Base-by-base conservation (phyloP, 208 protist genomes). In the Leishmania lainsoni region DNA sequence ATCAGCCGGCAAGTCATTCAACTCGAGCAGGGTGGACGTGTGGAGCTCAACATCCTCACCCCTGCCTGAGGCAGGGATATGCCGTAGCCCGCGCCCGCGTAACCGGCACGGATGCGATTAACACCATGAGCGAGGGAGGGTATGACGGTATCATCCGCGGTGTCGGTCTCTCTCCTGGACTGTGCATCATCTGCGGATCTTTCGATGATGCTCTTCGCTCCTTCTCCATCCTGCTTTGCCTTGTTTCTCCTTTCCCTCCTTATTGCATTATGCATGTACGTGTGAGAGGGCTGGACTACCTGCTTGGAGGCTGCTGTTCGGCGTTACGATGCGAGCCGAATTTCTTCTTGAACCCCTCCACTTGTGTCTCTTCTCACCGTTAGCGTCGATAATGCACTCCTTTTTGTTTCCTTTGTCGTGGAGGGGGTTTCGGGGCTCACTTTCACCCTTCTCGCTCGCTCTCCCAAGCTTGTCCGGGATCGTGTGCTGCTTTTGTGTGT, bases 21-120 rank as follows among this genome's bases (percentile, higher is more conserved):
- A 52, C 66, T 90, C 6, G 86, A 90, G 26, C 63, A 52, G 20
- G 69, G 76, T 17, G 16, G n/a, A 8, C 61, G 29, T 20, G 42
- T 90, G 1, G 81, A 87, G 65, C 71, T 90, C 39, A 87, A 90
- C 63, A 83, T 76, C 1, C 61, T 90, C 51, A 52, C 54, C n/a
- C 32, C 79, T 39, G 35, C 74, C 10, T 49, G 68, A 35, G 49
- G 20, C 9, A 26, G 66, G 52, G 59, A 77, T 20, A 5, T 35
- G 10, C 35, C 35, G 5, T 85, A 72, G 76, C 1, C 59, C 58
- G 39, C 52, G 39, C 20, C 74, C 1, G 52, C 73, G 58, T 75
- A 58, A 20, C 17, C 66, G 29, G 72, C 76, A 8, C 59, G 26
- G 3, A 8, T 58, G n/a, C 76, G 72, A 10, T 59, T 52, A 5